phyloP scores from a whole-genome alignment of 169 alveolate species.

The Haemoproteus tartakovskyi region DNA sequence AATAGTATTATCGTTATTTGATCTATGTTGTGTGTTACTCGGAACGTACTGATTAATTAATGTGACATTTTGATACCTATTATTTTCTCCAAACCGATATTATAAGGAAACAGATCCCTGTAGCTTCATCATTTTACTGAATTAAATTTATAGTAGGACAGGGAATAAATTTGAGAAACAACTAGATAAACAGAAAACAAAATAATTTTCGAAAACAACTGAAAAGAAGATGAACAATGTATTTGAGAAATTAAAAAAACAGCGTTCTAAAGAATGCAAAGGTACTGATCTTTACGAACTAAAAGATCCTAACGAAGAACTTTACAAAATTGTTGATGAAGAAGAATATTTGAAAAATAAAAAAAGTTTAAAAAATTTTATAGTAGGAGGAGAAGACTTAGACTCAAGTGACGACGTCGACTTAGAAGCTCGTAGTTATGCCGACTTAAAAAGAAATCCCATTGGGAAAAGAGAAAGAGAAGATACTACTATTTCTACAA shows the following conservation, averaged over 20 bases:
- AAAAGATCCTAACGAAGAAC: slow-evolving; percentile 42
- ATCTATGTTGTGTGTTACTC: too few species aligned
- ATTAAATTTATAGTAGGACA: too few species aligned
- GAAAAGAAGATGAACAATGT: slow-evolving; percentile 49
- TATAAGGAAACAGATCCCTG: too few species aligned
- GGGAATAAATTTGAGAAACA: too few species aligned
- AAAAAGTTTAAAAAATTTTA: slow-evolving; percentile 26
- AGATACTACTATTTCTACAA: too few species aligned
- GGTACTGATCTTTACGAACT: slow-evolving; percentile 65
- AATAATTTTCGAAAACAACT: too few species aligned
- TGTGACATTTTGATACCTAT: too few species aligned
- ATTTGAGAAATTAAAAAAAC: slow-evolving; percentile 50
- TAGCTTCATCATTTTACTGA: too few species aligned
- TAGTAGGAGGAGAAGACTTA: slow-evolving; percentile 58
- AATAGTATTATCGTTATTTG: too few species aligned
- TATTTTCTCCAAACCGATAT: too few species aligned
- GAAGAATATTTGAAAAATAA: slow-evolving; percentile 56
- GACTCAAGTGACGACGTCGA: slow-evolving; percentile 62
- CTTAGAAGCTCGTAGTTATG: slow-evolving; percentile 5
- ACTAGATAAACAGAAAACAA: too few species aligned
- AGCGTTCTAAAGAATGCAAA: slow-evolving; percentile 61
- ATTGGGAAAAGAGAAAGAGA: background rate
- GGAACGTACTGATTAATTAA: too few species aligned
- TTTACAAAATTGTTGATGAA: slow-evolving; percentile 58
- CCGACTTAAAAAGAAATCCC: slow-evolving; percentile 2